Evolutionary conservation across 192 early-diverging fungal genomes (phyloP), one percentile per base, ranked within the genome.

Genomic region (Coemansia sp.): DNA sequence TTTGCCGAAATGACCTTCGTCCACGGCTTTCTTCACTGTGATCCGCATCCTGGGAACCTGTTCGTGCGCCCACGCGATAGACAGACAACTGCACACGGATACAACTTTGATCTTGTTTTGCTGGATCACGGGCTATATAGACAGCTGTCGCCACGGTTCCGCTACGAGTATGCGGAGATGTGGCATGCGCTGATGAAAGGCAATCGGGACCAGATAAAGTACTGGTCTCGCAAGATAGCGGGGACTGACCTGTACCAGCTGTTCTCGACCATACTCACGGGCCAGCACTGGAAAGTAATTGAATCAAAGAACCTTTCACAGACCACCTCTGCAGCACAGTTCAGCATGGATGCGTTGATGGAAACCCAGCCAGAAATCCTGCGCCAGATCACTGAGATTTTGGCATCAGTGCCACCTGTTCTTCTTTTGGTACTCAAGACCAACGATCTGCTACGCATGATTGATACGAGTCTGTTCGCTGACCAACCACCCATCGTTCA

Each of bases 31-130:
- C 87, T 92, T 12, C 96, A 98, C 77, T 95, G 93, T 70, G 96
- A 98, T 74, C 95, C 95, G 37, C 96, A 98, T 74, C 93, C 95
- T 10, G 95, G 95, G 9, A 97, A 97, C 74, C 66, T 94, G 32
- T 77, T 93, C 68, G 88, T 94, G 8, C 85, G 90, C 10, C 87
- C 90, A 41, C 71, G 73, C 15, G n/a, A 68, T 15, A 47, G 41
- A 16, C 47, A 26, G 22, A 68, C 59, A 73, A 77, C 83, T 49
- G 64, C 78, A 1, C 89, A 79, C 9, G 85, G 80, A 47, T 80
- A 81, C 62, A 95, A 96, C 72, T 98, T 98, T 82, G 90, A 95
- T 49, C 81, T 98, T 18, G 90, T 96, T 13, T 79, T 98, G 36
- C 74, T 92, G 63, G 91, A 92, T 62, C 96, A 98, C 80, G 96